Conservation (phyloP, 768 basidiomycete genomes). For the Lactarius indigo region DNA sequence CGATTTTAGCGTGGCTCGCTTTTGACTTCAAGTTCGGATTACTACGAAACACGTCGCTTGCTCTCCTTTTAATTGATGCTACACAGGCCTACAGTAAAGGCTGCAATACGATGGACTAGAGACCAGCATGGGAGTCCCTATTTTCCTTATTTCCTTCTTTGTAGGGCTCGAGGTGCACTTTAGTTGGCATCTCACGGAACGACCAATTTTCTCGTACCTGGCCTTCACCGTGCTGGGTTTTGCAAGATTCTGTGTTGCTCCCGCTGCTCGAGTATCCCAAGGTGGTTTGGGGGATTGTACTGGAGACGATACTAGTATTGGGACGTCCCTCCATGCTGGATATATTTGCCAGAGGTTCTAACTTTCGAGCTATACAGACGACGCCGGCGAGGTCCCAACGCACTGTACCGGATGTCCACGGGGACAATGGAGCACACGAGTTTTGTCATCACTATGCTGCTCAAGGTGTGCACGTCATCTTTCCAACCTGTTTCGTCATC, state of each 20-base stretch:
- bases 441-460: slow-evolving; percentile 54
- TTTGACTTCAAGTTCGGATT: background rate
- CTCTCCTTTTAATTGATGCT: slow-evolving; percentile 25
- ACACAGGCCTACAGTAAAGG: slow-evolving; percentile 35
- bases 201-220: background rate
- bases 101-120: slow-evolving; percentile 55
- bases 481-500: background rate
- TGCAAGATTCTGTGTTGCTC: slow-evolving; percentile 63
- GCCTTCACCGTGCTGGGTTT: slow-evolving; percentile 42
- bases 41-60: background rate
- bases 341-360: background rate
- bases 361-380: background rate
- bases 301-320: slow-evolving; percentile 44
- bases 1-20: background rate
- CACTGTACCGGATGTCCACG: slow-evolving; percentile 69
- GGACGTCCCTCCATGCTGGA: slow-evolving; percentile 56
- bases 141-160: slow-evolving; percentile 70
- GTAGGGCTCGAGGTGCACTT: slow-evolving; percentile 45
- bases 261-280: slow-evolving; percentile 55
- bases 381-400: slow-evolving; percentile 40
- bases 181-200: background rate
- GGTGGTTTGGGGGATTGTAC: slow-evolving; percentile 74
- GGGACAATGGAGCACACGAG: slow-evolving; percentile 75
- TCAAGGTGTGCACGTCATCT: slow-evolving; percentile 54
- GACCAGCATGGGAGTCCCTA: slow-evolving; percentile 67